phyloP scores from a whole-genome alignment of 2,329 filamentous ascomycete species.

The Monosporascus ibericus region DNA sequence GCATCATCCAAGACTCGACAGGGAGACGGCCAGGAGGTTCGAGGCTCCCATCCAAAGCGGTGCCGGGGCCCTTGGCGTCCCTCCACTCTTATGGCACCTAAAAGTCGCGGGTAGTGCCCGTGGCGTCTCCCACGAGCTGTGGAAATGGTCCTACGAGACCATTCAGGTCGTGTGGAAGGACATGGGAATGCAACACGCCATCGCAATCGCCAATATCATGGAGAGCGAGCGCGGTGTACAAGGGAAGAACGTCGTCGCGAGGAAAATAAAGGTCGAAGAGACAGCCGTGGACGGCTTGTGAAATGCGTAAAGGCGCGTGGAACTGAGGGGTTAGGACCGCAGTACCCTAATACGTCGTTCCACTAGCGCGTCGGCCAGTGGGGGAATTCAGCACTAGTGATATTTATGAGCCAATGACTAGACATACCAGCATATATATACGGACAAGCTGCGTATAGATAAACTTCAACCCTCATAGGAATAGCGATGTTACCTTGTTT shows the following conservation, averaged over 20 bases:
- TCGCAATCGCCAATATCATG: conserved; percentile 37
- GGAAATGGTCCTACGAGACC: conserved; percentile 38
- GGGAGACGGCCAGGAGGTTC: conserved; percentile 29
- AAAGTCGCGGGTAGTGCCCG: conserved; percentile 41
- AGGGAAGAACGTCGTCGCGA: conserved; percentile 11
- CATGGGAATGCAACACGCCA: conserved; percentile 46
- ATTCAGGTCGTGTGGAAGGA: conserved; percentile 44
- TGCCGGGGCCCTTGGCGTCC: conserved; percentile 41
- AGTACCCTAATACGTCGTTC: neutral
- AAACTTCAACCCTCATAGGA: too few relatives aligned
- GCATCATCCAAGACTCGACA: conserved; percentile 40
- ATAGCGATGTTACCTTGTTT: too few relatives aligned
- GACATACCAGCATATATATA: too few relatives aligned
- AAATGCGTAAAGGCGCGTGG: too few relatives aligned
- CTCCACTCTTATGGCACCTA: conserved; percentile 43
- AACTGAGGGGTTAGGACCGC: neutral
- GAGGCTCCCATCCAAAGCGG: conserved; percentile 33
- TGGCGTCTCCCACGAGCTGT: conserved; percentile 35
- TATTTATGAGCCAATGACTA: too few relatives aligned
- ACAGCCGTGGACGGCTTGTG: neutral
- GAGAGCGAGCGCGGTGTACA: conserved; percentile 19
- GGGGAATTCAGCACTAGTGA: too few relatives aligned
- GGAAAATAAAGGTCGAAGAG: conserved; percentile 15
- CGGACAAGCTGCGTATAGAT: too few relatives aligned
- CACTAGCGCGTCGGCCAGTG: too few relatives aligned